Evolutionary conservation across 2,329 filamentous ascomycete genomes (phyloP), one percentile per base, ranked within the genome.

Genomic region (Sporothrix mexicana): DNA sequence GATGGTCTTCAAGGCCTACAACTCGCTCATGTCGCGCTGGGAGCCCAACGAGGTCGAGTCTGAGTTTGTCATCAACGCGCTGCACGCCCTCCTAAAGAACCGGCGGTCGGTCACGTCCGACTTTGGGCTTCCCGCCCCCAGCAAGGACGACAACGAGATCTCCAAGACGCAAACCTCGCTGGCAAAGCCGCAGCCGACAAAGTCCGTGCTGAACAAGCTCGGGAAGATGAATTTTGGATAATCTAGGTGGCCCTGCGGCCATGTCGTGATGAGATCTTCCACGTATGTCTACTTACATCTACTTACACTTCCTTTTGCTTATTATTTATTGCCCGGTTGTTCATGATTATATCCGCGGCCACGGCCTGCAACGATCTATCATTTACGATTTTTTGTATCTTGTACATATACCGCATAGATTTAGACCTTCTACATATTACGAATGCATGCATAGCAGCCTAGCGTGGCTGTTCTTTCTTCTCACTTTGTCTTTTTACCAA

Each of bases 1-100:
- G 12, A 81, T 84, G 45, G 84, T 91, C 64, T 74, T 89, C 73
- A 81, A 85, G 57, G 85, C 88, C 3, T 94, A 87, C 77, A 83
- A 85, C 30, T 79, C 81, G 30, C 78, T 90, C 72, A 82, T 81
- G 49, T 76, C 79, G 55, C 82, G 85, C 49, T 90, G 87, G 86
- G 77, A 83, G 17, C 79, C 86, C 55, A 78, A 80, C 2, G 71
- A 79, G 15, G 79, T 80, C 6, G 83, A 84, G 23, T 79, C 82
- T 57, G 79, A 83, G 41, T 87, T 87, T 69, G 83, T 88, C 81
- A 78, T 86, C 23, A 79, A 81, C 12, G 81, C 86, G 62, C 77
- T 87, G 55, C 80, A 84, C 57, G 82, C 79, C 43, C 80, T 86
- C 43, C 77, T 87, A 62, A 77, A 78, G 43, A 77, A 69, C 53